These are phyloP conservation scores for Paramarasmius palmivorus DNA, from an alignment of 1,284 basidiomycete species.

Conservation along the genomic window DNA sequence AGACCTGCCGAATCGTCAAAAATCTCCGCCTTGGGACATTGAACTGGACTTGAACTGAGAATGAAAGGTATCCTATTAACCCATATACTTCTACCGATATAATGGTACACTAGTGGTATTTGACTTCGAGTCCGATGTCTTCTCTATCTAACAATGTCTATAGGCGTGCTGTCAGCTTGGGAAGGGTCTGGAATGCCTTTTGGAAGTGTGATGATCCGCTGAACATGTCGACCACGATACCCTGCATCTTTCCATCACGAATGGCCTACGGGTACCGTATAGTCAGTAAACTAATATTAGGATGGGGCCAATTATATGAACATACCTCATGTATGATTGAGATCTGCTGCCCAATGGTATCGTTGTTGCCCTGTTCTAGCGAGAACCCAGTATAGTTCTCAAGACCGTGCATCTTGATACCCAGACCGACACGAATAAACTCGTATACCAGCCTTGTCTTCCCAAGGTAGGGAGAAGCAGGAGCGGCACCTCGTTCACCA, in stretches of 20 bases:
- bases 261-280: constrained; percentile 41
- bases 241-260: constrained; percentile 71
- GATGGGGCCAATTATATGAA: constrained; percentile 4
- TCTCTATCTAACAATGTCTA: constrained; percentile 22
- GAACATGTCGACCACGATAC: constrained; percentile 42
- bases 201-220: neutral
- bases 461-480: constrained; percentile 62
- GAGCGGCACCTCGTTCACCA: constrained; percentile 52
- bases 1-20: neutral
- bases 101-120: neutral
- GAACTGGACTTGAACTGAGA: constrained; percentile 13
- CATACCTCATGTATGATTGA: constrained; percentile 65
- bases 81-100: too few relatives aligned
- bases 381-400: constrained; percentile 59
- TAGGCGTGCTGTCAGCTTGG: neutral
- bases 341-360: constrained; percentile 67
- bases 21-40: constrained; percentile 12
- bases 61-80: neutral
- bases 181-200: neutral
- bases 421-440: constrained; percentile 56
- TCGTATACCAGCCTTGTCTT: constrained; percentile 69
- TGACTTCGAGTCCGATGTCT: neutral
- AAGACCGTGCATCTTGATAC: constrained; percentile 72
- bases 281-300: neutral
- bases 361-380: constrained; percentile 55